Percentiles rank a stretch among this genome's conserved stretches.
Evolutionary conservation across 2,329 filamentous ascomycete species (phyloP).

Genomic region (Penicillium griseofulvum): DNA sequence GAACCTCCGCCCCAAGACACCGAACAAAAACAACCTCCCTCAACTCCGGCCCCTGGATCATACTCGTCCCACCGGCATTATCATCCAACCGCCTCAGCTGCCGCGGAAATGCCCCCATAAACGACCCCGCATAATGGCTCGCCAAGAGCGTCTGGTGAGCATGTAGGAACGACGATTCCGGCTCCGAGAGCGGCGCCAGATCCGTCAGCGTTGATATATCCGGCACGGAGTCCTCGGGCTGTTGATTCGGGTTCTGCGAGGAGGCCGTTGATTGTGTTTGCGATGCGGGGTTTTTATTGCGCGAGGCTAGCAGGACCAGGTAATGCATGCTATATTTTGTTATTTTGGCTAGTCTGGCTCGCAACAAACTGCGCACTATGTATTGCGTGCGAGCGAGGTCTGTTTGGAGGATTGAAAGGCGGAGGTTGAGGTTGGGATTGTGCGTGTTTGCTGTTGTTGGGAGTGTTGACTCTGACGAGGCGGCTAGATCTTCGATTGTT

Average conservation of each 20-base stretch:
- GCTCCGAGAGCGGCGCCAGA: constrained; percentile 65
- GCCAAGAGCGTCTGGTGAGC: constrained; percentile 82
- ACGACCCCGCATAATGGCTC: constrained; percentile 79
- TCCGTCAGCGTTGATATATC: constrained; percentile 36
- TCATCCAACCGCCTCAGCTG: constrained; percentile 84
- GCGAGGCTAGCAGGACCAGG: constrained; percentile 29
- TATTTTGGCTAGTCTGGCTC: constrained; percentile 79
- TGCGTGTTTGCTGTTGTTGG: constrained; percentile 63
- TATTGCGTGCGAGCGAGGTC: constrained; percentile 95
- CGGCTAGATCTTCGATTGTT: constrained; percentile 61
- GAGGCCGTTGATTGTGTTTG: constrained; percentile 17
- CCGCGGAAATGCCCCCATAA: constrained; percentile 76
- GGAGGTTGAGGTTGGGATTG: constrained; percentile 89
- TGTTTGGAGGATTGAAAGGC: constrained; percentile 91
- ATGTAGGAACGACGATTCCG: constrained; percentile 78
- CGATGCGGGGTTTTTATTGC: constrained; percentile 15
- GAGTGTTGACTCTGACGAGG: constrained; percentile 42
- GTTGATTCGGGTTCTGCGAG: constrained; percentile 15
- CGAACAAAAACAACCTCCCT: constrained; percentile 83
- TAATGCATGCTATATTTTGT: constrained; percentile 52
- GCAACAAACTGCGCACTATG: constrained; percentile 76
- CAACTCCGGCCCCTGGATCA: constrained; percentile 84
- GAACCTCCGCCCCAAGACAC: constrained; percentile 50
- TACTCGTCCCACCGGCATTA: constrained; percentile 80
- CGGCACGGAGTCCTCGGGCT: constrained; percentile 34